Evolutionary conservation across 805 yeast genomes (phyloP).

Genomic region (Pichia ethanolica): DNA sequence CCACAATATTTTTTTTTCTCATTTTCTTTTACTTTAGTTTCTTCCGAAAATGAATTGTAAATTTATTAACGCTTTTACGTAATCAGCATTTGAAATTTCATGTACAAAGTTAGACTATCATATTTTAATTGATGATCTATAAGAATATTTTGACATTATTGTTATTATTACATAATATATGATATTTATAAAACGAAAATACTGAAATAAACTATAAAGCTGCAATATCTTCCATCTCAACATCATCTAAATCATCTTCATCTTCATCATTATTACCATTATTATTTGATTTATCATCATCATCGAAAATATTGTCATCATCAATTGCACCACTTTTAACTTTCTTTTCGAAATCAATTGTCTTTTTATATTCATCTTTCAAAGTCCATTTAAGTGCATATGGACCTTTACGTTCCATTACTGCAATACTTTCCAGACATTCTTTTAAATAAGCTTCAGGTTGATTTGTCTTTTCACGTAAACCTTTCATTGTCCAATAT

Average conservation of each 20-base stretch:
- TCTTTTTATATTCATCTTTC: slow-evolving; percentile 80
- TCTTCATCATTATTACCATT: slow-evolving; percentile 35
- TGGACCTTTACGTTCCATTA: slow-evolving; percentile 88
- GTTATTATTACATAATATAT: too few relatives aligned
- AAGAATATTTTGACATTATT: too few relatives aligned
- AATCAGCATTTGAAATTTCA: too few relatives aligned
- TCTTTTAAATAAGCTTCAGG: slow-evolving; percentile 92
- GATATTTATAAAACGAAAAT: too few relatives aligned
- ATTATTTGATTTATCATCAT: slow-evolving; percentile 24
- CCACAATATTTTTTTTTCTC: too few relatives aligned
- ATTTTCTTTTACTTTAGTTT: too few relatives aligned
- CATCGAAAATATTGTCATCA: slow-evolving; percentile 27
- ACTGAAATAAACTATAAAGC: slow-evolving; percentile 16
- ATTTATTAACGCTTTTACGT: too few relatives aligned
- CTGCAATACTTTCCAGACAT: slow-evolving; percentile 83
- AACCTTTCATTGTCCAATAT: slow-evolving; percentile 92
- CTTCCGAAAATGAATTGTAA: too few relatives aligned
- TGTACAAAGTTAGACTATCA: too few relatives aligned
- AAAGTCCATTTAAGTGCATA: slow-evolving; percentile 87
- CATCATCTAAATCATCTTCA: slow-evolving; percentile 60
- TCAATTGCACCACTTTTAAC: slow-evolving; percentile 47
- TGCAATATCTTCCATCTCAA: slow-evolving; percentile 71
- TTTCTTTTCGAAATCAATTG: slow-evolving; percentile 70
- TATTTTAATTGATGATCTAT: too few relatives aligned
- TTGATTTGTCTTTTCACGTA: slow-evolving; percentile 89